These are phyloP conservation scores for Rhodofomes roseus DNA, from an alignment of 1,284 basidiomycete species.

Conservation along the genomic window DNA sequence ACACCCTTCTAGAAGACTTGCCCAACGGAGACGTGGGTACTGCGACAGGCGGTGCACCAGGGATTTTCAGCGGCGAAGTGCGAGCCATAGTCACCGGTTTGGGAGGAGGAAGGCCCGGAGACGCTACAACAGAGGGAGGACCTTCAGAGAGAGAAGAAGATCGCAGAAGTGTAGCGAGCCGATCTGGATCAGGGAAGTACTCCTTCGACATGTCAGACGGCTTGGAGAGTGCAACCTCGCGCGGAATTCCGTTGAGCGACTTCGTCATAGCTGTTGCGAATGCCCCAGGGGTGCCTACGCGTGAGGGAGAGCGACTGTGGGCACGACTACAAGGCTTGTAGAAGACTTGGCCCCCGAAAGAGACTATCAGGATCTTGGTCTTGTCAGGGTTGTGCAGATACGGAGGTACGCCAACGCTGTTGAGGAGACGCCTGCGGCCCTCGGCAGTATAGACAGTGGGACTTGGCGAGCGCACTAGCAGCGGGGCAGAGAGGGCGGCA, in stretches of 20 bases:
- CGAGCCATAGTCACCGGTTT: conserved; percentile 20
- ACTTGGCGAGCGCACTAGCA: conserved; percentile 57
- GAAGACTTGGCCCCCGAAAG: conserved; percentile 76
- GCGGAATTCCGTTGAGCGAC: conserved; percentile 1
- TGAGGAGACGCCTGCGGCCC: conserved; percentile 51
- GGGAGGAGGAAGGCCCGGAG: conserved; percentile 5
- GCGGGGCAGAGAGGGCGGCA: conserved; percentile 49
- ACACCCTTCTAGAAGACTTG: conserved; percentile 7
- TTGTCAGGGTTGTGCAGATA: conserved; percentile 41
- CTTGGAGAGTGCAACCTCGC: neutral
- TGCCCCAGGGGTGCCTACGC: conserved; percentile 11
- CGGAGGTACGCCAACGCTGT: conserved; percentile 54
- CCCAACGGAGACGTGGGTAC: conserved; percentile 25
- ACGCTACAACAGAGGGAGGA: neutral
- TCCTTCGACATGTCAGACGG: conserved; percentile 1
- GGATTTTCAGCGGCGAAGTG: conserved; percentile 34
- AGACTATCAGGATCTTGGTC: conserved; percentile 68
- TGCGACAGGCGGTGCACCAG: conserved; percentile 39
- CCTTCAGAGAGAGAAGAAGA: conserved; percentile 8
- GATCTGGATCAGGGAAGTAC: conserved; percentile 9
- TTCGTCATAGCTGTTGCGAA: neutral
- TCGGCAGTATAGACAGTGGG: conserved; percentile 43
- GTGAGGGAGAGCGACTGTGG: conserved; percentile 21
- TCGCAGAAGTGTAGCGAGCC: conserved; percentile 19
- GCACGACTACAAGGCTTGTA: conserved; percentile 47